phyloP scores from a whole-genome alignment of 2,329 filamentous ascomycete species.

The Diaporthe capsici region DNA sequence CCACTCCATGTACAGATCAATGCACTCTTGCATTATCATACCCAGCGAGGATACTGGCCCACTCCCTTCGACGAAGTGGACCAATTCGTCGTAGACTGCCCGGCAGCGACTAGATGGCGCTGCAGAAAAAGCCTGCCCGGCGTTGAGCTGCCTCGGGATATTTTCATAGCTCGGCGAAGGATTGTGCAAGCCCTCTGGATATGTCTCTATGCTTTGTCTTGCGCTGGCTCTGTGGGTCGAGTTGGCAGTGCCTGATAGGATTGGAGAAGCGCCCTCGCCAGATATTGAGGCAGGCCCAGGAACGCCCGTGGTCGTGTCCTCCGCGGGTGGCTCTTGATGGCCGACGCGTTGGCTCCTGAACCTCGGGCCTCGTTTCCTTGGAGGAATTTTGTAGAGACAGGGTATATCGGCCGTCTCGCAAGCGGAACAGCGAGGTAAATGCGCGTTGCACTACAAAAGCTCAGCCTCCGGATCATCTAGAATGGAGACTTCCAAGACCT shows the following conservation, averaged over 20 bases:
- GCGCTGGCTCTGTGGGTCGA: not conserved
- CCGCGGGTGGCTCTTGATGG: no score
- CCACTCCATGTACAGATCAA: conserved; percentile 20
- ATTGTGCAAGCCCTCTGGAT: no score
- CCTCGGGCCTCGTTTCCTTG: conserved; percentile 8
- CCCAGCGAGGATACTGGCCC: not conserved
- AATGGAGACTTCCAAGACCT: not conserved
- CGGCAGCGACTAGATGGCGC: not conserved
- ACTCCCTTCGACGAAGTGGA: not conserved
- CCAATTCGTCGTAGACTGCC: conserved; percentile 1
- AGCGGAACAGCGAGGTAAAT: conserved; percentile 8
- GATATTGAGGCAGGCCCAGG: not conserved
- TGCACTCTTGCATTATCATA: not conserved
- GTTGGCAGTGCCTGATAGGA: not conserved
- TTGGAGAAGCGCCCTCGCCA: not conserved
- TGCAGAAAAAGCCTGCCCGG: not conserved
- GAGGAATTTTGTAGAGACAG: conserved; percentile 5
- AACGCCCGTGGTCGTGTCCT: not conserved
- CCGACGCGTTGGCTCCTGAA: not conserved
- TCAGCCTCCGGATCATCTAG: not conserved
- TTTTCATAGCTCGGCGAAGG: not conserved
- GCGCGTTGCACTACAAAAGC: conserved; percentile 2
- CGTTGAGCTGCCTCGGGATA: not conserved
- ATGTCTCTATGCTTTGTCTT: not conserved
- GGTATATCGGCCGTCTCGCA: conserved; percentile 16